Base-by-base conservation (phyloP, 345 rosid genomes). In the Arabis alpina region DNA sequence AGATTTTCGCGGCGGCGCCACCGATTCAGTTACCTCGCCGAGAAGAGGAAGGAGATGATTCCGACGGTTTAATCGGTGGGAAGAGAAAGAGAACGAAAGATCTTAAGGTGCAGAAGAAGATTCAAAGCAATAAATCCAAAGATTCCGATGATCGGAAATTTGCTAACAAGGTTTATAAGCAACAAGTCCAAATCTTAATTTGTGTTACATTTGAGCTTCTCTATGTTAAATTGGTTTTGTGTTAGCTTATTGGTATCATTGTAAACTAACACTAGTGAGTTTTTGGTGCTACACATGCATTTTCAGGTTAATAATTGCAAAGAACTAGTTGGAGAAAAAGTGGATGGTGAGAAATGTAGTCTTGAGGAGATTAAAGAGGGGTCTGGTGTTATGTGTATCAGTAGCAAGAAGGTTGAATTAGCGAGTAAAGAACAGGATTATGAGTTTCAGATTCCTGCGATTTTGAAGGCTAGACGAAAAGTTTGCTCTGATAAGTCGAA, bases 1-100 rank as follows among this genome's bases (percentile, higher is more conserved):
- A 84, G 65, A 83, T 84, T 57, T 82, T 83, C 23, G 84, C 88
- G 10, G 72, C 68, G 50, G 72, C 86, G 11, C 88, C 81, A 8
- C 82, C 73, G 64, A 75, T 83, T 60, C 74, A 80, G 2, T 64
- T 50, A 52, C 13, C 69, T 4, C 61, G 25, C 37, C 69, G 7
- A 16, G 77, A 66, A n/a, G 80, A 66, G 37, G 49, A 49, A 10
- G 10, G 16, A 25, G 63, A 64, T 8, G 37, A 14, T 13, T 50
- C 32, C 45, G 40, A 25, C 30, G 52, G 11, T 39, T 48, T 55
- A 13, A 64, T 58, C 58, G 58, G 53, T 32, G 61, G 25, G 11
- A 71, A 59, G 70, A 66, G 55, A 52, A 37, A 54, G 71, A 69
- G 32, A 24, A 54, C 47, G 40, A 67, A 76, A 12, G 68, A 61